These are phyloP conservation scores for Aureobasidium leucospermi DNA, from an alignment of 2,329 filamentous ascomycete genomes.

Conservation along the genomic window DNA sequence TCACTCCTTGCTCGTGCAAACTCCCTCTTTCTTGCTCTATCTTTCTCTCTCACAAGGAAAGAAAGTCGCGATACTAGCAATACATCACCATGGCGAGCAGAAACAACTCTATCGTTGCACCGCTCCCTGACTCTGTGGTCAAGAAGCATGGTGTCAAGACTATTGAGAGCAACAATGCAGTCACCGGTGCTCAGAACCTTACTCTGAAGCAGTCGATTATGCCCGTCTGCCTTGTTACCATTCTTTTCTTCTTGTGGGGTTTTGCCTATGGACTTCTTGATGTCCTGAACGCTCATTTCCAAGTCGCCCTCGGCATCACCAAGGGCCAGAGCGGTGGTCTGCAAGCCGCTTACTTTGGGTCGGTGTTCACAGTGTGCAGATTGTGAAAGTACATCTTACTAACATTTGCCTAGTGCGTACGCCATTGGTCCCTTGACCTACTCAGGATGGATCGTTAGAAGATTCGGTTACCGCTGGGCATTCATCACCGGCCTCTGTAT, in stretches of 20 bases:
- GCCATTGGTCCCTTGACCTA: slow-evolving; percentile 42
- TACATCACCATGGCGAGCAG: background rate
- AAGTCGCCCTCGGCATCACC: slow-evolving; percentile 37
- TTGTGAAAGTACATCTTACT: no score
- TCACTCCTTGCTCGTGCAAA: background rate
- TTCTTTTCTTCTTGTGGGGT: slow-evolving; percentile 59
- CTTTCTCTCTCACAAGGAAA: background rate
- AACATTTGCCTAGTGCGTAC: slow-evolving; percentile 29
- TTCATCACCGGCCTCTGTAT: slow-evolving; percentile 48
- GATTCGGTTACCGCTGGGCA: slow-evolving; percentile 40
- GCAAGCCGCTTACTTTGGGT: slow-evolving; percentile 43
- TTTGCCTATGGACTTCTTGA: slow-evolving; percentile 53
- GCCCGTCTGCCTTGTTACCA: slow-evolving; percentile 58
- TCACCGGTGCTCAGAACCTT: slow-evolving; percentile 27
- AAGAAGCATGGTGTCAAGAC: slow-evolving; percentile 7
- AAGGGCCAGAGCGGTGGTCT: slow-evolving; percentile 38
- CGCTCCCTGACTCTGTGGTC: background rate
- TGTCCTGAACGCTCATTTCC: slow-evolving; percentile 45
- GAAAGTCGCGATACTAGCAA: background rate
- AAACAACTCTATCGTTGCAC: slow-evolving; percentile 6
- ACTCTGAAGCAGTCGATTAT: slow-evolving; percentile 60
- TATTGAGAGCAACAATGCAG: slow-evolving; percentile 10
- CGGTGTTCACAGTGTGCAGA: no score
- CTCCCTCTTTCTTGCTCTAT: background rate
- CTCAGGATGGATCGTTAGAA: slow-evolving; percentile 42